A percentile compares a stretch with the other conserved stretches of the same genome.
Conservation (phyloP, 169 alveolate genomes). For the Plasmodium gonderi region DNA sequence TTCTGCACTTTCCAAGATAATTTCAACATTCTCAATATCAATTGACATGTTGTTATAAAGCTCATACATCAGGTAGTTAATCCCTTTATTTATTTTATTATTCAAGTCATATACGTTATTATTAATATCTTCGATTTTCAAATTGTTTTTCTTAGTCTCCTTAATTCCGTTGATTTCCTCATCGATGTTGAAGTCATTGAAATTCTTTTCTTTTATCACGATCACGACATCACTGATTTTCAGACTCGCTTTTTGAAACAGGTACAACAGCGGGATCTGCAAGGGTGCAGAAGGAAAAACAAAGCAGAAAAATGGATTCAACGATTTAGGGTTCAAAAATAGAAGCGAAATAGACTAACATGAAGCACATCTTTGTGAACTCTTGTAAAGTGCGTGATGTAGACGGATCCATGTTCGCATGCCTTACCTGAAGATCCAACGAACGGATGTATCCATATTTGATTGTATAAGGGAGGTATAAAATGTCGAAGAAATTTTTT, state of each 20-base stretch:
- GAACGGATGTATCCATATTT: conserved; percentile 69
- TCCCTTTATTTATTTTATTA: conserved; percentile 44
- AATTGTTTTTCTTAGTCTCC: conserved; percentile 21
- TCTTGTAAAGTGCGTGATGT: neutral
- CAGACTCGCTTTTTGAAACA: conserved; percentile 56
- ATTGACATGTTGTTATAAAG: conserved; percentile 52
- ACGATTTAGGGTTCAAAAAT: too few species aligned
- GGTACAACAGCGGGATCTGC: conserved; percentile 48
- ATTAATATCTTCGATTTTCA: conserved; percentile 37
- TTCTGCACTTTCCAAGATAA: conserved; percentile 48
- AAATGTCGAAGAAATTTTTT: conserved; percentile 12
- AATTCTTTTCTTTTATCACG: conserved; percentile 46
- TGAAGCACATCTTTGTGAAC: neutral
- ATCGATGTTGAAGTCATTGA: conserved; percentile 35
- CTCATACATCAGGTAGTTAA: conserved; percentile 35
- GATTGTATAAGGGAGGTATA: conserved; percentile 49
- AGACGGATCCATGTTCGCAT: neutral
- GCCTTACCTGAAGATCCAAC: conserved; percentile 42
- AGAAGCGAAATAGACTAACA: too few species aligned
- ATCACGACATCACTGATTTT: conserved; percentile 40
- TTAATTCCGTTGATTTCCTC: conserved; percentile 57
- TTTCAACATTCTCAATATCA: conserved; percentile 42
- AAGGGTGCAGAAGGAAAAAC: neutral
- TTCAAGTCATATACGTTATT: conserved; percentile 5
- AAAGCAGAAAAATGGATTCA: neutral